Base-by-base conservation (phyloP, 371 early-diverging fungal genomes). In the Chytridium lagenaria region DNA sequence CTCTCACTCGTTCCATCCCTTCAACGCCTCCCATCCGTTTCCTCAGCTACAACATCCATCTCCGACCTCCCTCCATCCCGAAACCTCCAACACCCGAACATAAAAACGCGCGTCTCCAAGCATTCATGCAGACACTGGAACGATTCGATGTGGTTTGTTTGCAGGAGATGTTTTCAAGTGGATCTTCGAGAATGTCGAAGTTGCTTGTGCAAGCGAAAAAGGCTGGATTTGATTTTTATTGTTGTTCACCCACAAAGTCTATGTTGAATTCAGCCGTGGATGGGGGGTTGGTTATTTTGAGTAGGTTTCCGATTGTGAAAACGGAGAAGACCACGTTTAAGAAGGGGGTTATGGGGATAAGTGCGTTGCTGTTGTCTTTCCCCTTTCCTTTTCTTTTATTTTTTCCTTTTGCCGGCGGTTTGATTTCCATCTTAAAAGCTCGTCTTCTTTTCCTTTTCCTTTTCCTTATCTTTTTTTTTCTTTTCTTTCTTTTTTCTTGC, bases 81-180 rank as follows among this genome's bases (percentile, higher is more conserved):
- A 88, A 90, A 38, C 91, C 87, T 75, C 70, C 77, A 59, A 78
- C 80, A 28, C 83, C 87, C 39, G 95, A 94, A 78, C 90, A 87
- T 82, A 94, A 95, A 79, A 85, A 90, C 57, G 87, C 80, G 22
- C 86, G 95, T 7, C 78, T 94, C 50, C 84, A 84, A 52, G 87
- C 87, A 57, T 89, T 95, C 70, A 85, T 89, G 28, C 72, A 85
- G 7, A 79, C 90, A 22, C 78, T 95, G 40, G 85, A 86, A 10
- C 59, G 80, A 12, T 94, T 91, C 78, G 94, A 94, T 74, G 83
- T 95, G 12, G 87, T 95, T 22, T 84, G 88, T 16, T 77, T 95
- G 61, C 94, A 95, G 79, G 96, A 95, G 77, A 87, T 92, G 65
- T 95, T 92, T 83, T 89, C 90, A 19, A 93, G 87, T 77, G 92